Conservation (phyloP, 1,284 basidiomycete species). For the Tylopilus sp. region DNA sequence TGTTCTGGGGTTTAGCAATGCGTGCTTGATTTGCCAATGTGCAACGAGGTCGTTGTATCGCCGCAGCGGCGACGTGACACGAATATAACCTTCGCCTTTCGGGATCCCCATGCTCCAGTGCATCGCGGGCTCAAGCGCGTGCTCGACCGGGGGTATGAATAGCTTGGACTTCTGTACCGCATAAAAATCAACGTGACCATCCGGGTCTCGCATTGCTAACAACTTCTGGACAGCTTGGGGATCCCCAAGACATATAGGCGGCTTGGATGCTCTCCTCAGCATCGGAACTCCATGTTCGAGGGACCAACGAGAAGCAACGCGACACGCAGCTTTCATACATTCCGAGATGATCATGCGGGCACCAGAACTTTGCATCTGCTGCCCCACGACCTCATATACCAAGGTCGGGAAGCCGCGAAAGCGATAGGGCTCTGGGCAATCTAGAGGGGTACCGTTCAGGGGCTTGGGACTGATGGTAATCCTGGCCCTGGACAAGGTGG, state of each 20-base stretch:
- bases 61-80: conserved; percentile 87
- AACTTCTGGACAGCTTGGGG: conserved; percentile 36
- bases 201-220: conserved; percentile 39
- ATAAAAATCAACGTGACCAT: conserved; percentile 42
- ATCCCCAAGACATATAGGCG: conserved; percentile 37
- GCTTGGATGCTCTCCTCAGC: conserved; percentile 55
- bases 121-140: conserved; percentile 50
- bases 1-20: conserved; percentile 47
- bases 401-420: conserved; percentile 60
- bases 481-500: conserved; percentile 23
- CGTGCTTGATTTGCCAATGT: conserved; percentile 94
- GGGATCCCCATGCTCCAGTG: conserved; percentile 75
- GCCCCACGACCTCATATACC: conserved; percentile 41
- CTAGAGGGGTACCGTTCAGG: conserved; percentile 26
- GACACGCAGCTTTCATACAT: conserved; percentile 80
- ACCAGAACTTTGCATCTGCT: conserved; percentile 35
- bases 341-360: conserved; percentile 68
- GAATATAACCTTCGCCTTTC: conserved; percentile 70
- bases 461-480: conserved; percentile 30
- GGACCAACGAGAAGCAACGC: conserved; percentile 74
- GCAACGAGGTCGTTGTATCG: conserved; percentile 80
- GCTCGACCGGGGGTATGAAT: conserved; percentile 38
- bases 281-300: conserved; percentile 60
- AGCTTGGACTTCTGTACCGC: conserved; percentile 34
- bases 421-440: conserved; percentile 35